A percentile compares a stretch with the other conserved stretches of the same genome.
Evolutionary conservation across 768 basidiomycete species (phyloP).

Genomic region (Chalciporus pseudorubinellus): DNA sequence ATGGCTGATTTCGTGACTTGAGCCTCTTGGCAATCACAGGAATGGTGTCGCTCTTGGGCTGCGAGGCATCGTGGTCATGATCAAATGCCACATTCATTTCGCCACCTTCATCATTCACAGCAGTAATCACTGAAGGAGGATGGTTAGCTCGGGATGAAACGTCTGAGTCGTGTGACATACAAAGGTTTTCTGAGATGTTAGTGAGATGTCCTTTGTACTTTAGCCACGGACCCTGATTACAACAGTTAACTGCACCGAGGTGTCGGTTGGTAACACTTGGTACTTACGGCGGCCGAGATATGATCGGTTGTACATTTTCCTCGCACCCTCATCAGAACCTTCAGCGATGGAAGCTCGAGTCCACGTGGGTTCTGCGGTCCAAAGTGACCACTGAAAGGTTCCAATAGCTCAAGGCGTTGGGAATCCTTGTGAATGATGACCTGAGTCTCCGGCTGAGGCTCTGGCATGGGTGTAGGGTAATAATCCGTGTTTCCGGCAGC

Average conservation of each 20-base stretch:
- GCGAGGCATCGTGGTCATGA: constrained; percentile 46
- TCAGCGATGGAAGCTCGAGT: constrained; percentile 77
- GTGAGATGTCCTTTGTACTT: constrained; percentile 98
- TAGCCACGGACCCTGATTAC: constrained; percentile 85
- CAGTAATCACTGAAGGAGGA: constrained; percentile 73
- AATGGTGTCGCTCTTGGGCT: constrained; percentile 70
- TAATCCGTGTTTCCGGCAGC: constrained; percentile 68
- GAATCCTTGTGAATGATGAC: constrained; percentile 78
- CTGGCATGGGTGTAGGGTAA: constrained; percentile 73
- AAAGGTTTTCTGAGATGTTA: constrained; percentile 93
- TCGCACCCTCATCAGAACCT: constrained; percentile 84
- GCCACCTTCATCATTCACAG: constrained; percentile 92
- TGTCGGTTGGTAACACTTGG: background rate
- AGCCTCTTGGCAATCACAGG: constrained; percentile 89
- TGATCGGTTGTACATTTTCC: constrained; percentile 99
- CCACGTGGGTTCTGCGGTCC: constrained; percentile 44
- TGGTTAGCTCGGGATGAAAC: background rate
- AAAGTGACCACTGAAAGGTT: constrained; percentile 84
- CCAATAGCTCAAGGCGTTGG: constrained; percentile 80
- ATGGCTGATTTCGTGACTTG: constrained; percentile 79
- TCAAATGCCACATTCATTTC: constrained; percentile 92
- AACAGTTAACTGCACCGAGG: constrained; percentile 3
- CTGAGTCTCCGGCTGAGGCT: constrained; percentile 70
- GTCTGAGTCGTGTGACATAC: constrained; percentile 44
- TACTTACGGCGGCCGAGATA: constrained; percentile 87